phyloP scores from a whole-genome alignment of 2,329 filamentous ascomycete species.

The Chrysoporthe cubensis region DNA sequence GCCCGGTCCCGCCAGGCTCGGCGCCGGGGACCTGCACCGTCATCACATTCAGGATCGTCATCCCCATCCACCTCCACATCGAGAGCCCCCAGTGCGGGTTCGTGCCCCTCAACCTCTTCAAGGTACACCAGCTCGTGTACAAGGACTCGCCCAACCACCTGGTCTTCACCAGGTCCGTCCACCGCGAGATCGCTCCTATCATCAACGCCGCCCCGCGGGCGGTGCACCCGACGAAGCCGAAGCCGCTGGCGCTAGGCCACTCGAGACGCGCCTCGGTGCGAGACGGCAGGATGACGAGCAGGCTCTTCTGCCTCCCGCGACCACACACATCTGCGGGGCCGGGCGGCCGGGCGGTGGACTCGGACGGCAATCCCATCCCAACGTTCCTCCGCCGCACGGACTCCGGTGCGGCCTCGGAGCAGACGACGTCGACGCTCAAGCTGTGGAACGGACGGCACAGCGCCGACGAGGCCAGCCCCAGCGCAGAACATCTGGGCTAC shows the following conservation, averaged over 20 bases:
- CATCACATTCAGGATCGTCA: constrained; percentile 52
- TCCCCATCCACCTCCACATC: constrained; percentile 51
- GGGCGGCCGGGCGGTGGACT: constrained; percentile 33
- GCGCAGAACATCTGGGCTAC: neutral
- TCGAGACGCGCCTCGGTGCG: constrained; percentile 23
- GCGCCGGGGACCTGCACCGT: constrained; percentile 35
- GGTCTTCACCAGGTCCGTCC: constrained; percentile 62
- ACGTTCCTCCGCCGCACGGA: constrained; percentile 33
- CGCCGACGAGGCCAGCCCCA: constrained; percentile 23
- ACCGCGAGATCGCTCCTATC: constrained; percentile 62
- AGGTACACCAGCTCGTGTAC: constrained; percentile 60
- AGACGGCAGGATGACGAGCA: constrained; percentile 14
- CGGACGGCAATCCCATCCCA: constrained; percentile 37
- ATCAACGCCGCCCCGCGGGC: constrained; percentile 40
- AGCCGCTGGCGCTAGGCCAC: constrained; percentile 16
- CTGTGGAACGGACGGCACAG: constrained; percentile 36
- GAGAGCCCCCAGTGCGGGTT: constrained; percentile 50
- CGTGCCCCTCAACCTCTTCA: constrained; percentile 56
- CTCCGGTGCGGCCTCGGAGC: constrained; percentile 34
- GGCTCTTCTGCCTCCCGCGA: constrained; percentile 21
- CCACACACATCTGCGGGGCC: constrained; percentile 22
- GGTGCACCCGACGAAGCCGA: constrained; percentile 26
- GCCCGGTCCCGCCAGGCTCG: constrained; percentile 32
- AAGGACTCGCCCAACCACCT: constrained; percentile 57
- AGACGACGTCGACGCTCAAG: constrained; percentile 40